Evolutionary conservation across 805 yeast genomes (phyloP), one percentile per base, ranked within the genome.

Genomic region (Soucietia sequanensis): DNA sequence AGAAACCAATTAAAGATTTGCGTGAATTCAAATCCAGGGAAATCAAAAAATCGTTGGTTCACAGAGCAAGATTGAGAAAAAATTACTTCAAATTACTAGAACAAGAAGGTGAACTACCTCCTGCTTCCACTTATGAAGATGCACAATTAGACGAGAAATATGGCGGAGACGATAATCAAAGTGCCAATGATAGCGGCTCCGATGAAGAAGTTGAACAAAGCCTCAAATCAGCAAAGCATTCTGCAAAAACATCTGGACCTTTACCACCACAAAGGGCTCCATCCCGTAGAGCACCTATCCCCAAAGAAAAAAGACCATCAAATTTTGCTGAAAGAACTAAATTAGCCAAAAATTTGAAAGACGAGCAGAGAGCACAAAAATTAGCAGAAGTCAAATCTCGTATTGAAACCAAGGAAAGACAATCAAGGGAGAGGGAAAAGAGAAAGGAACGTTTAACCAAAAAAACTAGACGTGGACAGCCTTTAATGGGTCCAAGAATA

Each of bases 401-500:
- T 11, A 59, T 57, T 29, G 50, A 52, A 22, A 54, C 54, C 10
- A 47, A 62, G n/a, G 68, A 58, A 25, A 38, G 52, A 64, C 39
- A 65, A 66, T 27, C 60, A 50, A 47, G 55, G 56, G 51, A 76
- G 65, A 40, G 69, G 58, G 50, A 65, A 51, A 27, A 62, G 65
- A 50, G 61, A 74, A 48, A 74, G 65, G 53, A 63, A 48, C 47
- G 52, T 17, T 41, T 68, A 3, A 39, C 60, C 6, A 68, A 73
- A 39, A 80, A 68, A 42, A 90, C 95, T 1, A 69, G 70, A 48
- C 54, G 65, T 3, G 98, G 98, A 0, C 98, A 90, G 57, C 97
- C 97, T 2, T 60, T 77, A 29, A 86, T 90, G 91, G 96, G 88
- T 0, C 95, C 96, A 11, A 76, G 95, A 58, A 86, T 90, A 38